Evolutionary conservation across 495 filamentous ascomycete species (phyloP).

Genomic region (Xylaria cubensis): DNA sequence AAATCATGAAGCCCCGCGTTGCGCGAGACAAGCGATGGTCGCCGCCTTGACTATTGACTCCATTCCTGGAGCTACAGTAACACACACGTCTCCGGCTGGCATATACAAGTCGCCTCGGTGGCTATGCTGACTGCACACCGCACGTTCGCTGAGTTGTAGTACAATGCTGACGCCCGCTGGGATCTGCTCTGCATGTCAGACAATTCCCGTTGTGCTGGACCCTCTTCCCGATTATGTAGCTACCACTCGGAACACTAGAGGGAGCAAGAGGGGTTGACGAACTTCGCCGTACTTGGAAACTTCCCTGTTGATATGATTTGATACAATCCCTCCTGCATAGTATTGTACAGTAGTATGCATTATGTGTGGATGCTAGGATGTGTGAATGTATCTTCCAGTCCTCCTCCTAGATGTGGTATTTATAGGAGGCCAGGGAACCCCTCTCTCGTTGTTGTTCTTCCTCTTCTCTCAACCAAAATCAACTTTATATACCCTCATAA

Average conservation of each 20-base stretch:
- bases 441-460: slow-evolving; percentile 5
- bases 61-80: slow-evolving; percentile 23
- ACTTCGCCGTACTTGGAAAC: neutral
- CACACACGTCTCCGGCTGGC: slow-evolving; percentile 18
- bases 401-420: slow-evolving; percentile 13
- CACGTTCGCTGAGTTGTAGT: slow-evolving; percentile 14
- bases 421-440: slow-evolving; percentile 26
- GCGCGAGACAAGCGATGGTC: neutral
- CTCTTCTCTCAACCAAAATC: slow-evolving; percentile 9
- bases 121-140: slow-evolving; percentile 26
- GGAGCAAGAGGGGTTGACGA: neutral
- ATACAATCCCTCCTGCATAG: neutral
- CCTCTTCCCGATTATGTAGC: neutral
- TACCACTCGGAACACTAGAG: neutral
- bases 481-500: slow-evolving; percentile 10
- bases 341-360: slow-evolving; percentile 24
- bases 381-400: slow-evolving; percentile 2
- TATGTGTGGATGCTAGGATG: slow-evolving; percentile 15
- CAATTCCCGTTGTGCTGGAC: slow-evolving; percentile 2
- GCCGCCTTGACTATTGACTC: slow-evolving; percentile 1
- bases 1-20: slow-evolving; percentile 18
- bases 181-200: slow-evolving; percentile 25
- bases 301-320: slow-evolving; percentile 21
- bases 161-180: slow-evolving; percentile 16
- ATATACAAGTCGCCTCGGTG: neutral